Conservation (phyloP, 305 asterid species). For the Fraxinus ornus region DNA sequence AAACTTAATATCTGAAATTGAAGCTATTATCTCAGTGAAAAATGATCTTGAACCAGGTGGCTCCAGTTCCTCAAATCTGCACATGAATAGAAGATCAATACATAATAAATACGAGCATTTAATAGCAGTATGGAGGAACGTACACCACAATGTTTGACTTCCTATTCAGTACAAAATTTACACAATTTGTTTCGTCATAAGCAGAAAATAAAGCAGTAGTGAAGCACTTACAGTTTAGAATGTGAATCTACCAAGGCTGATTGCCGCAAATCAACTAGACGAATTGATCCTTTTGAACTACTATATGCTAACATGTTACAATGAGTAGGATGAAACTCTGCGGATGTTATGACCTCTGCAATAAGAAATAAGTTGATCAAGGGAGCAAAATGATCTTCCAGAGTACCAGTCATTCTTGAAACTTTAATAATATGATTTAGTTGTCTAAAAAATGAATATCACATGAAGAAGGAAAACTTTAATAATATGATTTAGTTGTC, state of each 20-base stretch:
- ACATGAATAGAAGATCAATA: slow-evolving; percentile 26
- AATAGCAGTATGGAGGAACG: not conserved
- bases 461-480: not conserved
- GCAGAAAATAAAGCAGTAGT: slow-evolving; percentile 11
- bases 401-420: not conserved
- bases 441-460: not conserved
- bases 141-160: not conserved
- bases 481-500: not conserved
- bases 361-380: slow-evolving; percentile 24
- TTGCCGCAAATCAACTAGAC: slow-evolving; percentile 95
- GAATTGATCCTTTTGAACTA: slow-evolving; percentile 98
- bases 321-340: slow-evolving; percentile 95
- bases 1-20: slow-evolving; percentile 96
- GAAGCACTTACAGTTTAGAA: slow-evolving; percentile 71
- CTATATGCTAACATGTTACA: slow-evolving; percentile 94
- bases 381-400: not conserved
- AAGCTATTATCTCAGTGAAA: slow-evolving; percentile 98
- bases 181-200: slow-evolving; percentile 1
- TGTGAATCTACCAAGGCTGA: slow-evolving; percentile 95
- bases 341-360: slow-evolving; percentile 99
- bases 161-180: not conserved
- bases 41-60: slow-evolving; percentile 97
- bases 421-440: not conserved
- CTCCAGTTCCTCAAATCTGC: slow-evolving; percentile 96
- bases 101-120: slow-evolving; percentile 15